Base-by-base conservation (phyloP, 2,329 filamentous ascomycete genomes). In the Aaosphaeria pasadenensis region DNA sequence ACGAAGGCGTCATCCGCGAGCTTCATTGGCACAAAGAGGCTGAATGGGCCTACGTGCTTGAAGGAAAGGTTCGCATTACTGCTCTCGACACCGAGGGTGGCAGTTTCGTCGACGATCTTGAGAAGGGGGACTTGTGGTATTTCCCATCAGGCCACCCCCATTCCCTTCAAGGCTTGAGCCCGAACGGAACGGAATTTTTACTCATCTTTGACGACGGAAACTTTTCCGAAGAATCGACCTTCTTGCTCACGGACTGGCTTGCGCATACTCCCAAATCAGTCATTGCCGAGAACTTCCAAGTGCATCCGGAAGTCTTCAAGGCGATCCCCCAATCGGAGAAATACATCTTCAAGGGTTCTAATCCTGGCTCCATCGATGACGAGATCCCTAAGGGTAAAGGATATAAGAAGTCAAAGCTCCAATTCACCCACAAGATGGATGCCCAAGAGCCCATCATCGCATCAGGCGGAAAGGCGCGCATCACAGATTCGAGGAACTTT, bases 1-100 rank as follows among this genome's bases (percentile, higher is more conserved):
- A 85, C 36, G 72, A 82, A 53, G 86, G 86, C 33, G 87, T 85
- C 31, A 88, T 88, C 57, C 84, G 87, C 30, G 87, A 91, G 66
- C 76, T 91, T 6, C 87, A 91, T 63, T 91, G 87, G 87, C 87
- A 91, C 74, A 88, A 87, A 58, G 85, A 89, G 65, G 86, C 85
- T 35, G 87, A 91, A 62, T 90, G 87, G 87, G 85, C 85, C 0
- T 89, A 87, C 53, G 83, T 90, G 3, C 78, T 90, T 0, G 81
- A 86, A 48, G 87, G 87, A 44, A 77, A 79, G 49, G 85, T 88
- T 17, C 82, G 87, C 45, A 80, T 91, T 44, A 89, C 86, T 0
- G 87, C 84, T 1, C 77, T 91, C 13, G 86, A 90, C 68, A 82
- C 85, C 39, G 85, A 91, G 52, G 88, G 88, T 7, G 83, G 87